Evolutionary conservation across 2,329 filamentous ascomycete species (phyloP), one percentile per base, ranked within the genome.

Genomic region (Verticillium klebahnii): DNA sequence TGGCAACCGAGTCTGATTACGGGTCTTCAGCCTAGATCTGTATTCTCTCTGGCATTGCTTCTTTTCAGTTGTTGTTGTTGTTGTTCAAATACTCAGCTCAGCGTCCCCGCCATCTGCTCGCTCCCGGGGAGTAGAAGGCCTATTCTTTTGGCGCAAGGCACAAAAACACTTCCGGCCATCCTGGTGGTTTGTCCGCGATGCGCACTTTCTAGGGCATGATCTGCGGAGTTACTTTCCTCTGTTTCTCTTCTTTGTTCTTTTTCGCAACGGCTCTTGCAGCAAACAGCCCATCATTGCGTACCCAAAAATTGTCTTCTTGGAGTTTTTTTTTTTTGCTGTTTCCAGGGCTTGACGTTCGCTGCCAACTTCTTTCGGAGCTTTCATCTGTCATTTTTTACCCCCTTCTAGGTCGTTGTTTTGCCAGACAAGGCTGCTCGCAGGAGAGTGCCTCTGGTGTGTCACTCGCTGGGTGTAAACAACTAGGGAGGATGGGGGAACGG

Each of bases 1-100:
- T 25, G 70, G 71, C 29, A 72, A 74, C 59, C 69, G 71, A 15
- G 73, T 77, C 55, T 77, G 67, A 65, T 29, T 5, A 19, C 19
- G 45, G 29, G 3, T 29, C 29, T 29, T 6, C 29, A 6, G 29
- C 29, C 29, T 6, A 29, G 29, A 29, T 29, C 4, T 29, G 3
- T 4, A 29, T 29, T 29, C 29, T 29, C 29, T 29, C 4, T 29
- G 29, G 29, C 29, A 52, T 52, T 8, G 34, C 34, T 14, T 36
- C 9, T 36, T 11, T 36, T 36, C 34, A 36, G 9, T 36, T 29
- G 29, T 29, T 29, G 29, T 29, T 29, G 29, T 29, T 29, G 29
- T 29, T 29, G 29, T 29, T 29, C 34, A 14, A 36, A 2, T 36
- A 11, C 34, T 36, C 34, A 14, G 14, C 34, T 36, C 5, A 7